Evolutionary conservation across 2,329 filamentous ascomycete species (phyloP), one percentile per base, ranked within the genome.

Genomic region (Colletotrichum abscissum): DNA sequence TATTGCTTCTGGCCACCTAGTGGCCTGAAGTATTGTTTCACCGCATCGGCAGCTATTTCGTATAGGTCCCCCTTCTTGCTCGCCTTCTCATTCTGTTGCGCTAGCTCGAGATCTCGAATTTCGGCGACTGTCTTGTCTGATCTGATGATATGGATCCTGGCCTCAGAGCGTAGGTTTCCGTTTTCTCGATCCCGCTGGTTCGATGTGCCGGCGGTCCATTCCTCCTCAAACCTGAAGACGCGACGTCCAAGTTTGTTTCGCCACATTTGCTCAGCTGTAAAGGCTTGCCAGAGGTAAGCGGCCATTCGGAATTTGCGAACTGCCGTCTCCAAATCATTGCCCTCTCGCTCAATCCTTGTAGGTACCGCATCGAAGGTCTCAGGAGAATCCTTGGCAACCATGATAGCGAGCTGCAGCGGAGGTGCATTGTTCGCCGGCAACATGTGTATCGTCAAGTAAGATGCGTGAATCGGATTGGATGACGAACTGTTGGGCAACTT

Each of bases 221-320:
- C 94, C 82, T 99, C 97, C 78, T 98, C 97, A 75, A 97, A 95
- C 56, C 95, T 90, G 82, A 98, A 98, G 66, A 91, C 92, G 70
- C 96, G 91, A 72, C 96, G 90, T 11, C 95, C 95, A 76, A 98
- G 91, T 74, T 93, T 94, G 80, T 98, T 94, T 75, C 95, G 92
- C 81, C 91, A 93, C 96, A 98, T 98, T 81, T 98, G 95, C 81
- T 99, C 97, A 7, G 94, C 95, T 0, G 96, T 98, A 79, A 97
- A 98, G 8, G 95, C 95, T 81, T 99, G 97, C 95, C 97, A 98
- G 16, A 98, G 87, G 80, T 98, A 98, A 28, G 95, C 96, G 22
- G 95, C 93, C 93, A 97, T 98, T 75, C 95, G 91, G 81, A 97
- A 98, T 81, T 99, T 99, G 78, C 90, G 91, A 64, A 97, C 88